phyloP scores from a whole-genome alignment of 78 protist genomes.

The Dictyostelium capitatum region DNA sequence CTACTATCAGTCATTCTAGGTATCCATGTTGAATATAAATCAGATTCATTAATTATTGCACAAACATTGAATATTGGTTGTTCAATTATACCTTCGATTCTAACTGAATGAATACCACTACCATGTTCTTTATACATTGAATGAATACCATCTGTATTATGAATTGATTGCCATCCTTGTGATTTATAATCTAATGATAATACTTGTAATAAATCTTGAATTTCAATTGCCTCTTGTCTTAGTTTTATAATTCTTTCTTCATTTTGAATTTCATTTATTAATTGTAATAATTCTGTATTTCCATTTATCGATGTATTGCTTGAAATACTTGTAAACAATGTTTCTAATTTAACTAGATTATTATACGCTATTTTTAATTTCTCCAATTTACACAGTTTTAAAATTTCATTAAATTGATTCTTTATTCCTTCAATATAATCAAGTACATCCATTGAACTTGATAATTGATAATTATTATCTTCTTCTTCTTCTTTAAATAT shows the following conservation, averaged over 20 bases:
- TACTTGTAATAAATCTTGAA: neutral
- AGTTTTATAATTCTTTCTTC: conserved; percentile 14
- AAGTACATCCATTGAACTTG: neutral
- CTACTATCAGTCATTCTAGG: conserved; percentile 30
- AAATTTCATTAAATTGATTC: neutral
- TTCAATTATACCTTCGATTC: conserved; percentile 64
- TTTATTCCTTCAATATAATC: neutral
- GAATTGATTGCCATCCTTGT: conserved; percentile 57
- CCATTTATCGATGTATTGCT: neutral
- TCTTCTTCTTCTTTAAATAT: neutral
- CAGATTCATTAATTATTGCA: conserved; percentile 34
- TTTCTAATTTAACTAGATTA: neutral
- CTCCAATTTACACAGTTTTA: conserved; percentile 3
- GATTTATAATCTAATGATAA: conserved; percentile 2
- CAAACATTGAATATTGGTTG: conserved; percentile 59
- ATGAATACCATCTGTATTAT: conserved; percentile 42
- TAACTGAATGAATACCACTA: conserved; percentile 51
- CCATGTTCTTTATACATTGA: conserved; percentile 69
- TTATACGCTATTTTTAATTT: neutral
- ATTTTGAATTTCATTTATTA: neutral
- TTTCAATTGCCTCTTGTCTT: conserved; percentile 22
- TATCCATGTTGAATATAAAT: conserved; percentile 56
- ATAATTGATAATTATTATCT: too few relatives aligned
- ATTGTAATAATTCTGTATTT: neutral
- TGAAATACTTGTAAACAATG: neutral